Percentiles rank a stretch among this genome's conserved stretches.
Conservation (phyloP, 2,329 filamentous ascomycete species). For the Raffaelea arxii region DNA sequence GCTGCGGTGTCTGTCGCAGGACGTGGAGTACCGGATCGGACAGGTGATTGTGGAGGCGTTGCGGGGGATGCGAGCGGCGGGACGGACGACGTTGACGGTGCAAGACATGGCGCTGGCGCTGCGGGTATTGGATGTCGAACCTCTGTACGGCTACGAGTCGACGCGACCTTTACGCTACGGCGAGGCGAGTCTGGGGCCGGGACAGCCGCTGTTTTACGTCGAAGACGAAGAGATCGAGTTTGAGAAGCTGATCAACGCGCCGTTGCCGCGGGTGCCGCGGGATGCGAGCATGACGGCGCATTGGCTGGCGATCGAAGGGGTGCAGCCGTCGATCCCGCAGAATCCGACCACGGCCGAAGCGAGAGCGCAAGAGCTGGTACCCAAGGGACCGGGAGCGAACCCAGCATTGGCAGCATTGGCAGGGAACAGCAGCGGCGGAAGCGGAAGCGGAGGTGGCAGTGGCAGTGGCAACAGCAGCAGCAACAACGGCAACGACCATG, state of each 20-base stretch:
- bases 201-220: slow-evolving; percentile 92
- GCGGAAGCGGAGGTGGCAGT: too few species aligned
- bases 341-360: slow-evolving; percentile 85
- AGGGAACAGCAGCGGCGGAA: too few species aligned
- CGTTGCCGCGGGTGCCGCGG: slow-evolving; percentile 85
- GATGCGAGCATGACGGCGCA: slow-evolving; percentile 92
- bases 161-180: slow-evolving; percentile 83
- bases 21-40: slow-evolving; percentile 89
- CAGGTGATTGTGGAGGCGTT: slow-evolving; percentile 90
- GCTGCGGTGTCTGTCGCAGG: slow-evolving; percentile 76
- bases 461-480: too few species aligned
- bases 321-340: slow-evolving; percentile 91
- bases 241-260: slow-evolving; percentile 95
- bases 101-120: slow-evolving; percentile 84
- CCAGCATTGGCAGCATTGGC: slow-evolving; percentile 73
- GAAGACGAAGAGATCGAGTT: slow-evolving; percentile 99
- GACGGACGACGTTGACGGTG: slow-evolving; percentile 77
- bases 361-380: slow-evolving; percentile 72
- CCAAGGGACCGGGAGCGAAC: slow-evolving; percentile 84
- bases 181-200: slow-evolving; percentile 85
- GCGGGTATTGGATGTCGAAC: slow-evolving; percentile 81
- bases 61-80: slow-evolving; percentile 89
- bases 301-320: slow-evolving; percentile 95
- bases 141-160: slow-evolving; percentile 92
- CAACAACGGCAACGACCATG: slow-evolving; percentile 74